Evolutionary conservation across 2,329 filamentous ascomycete genomes (phyloP), one percentile per base, ranked within the genome.

Genomic region (Aphanocladium album): DNA sequence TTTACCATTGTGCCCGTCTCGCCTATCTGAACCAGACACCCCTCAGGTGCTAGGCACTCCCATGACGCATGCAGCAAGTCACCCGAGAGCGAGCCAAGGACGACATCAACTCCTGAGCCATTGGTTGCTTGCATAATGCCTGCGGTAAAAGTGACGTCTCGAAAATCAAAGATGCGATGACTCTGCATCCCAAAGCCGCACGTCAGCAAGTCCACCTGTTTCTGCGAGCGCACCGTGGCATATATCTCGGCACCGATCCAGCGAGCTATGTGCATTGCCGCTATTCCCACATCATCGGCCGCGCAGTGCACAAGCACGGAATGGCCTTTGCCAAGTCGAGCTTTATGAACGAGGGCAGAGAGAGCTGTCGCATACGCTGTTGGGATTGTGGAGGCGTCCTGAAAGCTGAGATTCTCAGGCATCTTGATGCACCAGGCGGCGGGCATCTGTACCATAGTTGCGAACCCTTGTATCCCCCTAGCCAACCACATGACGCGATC

Each of bases 301-400:
- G 70, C 76, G 5, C 70, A 68, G 59, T 77, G 73, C 41, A 79
- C 69, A 8, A 79, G 68, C 9, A 78, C 67, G 3, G 63, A 68
- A 39, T 68, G 62, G 30, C 30, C 14, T 61, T 60, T 41, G 51
- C 58, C 11, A 59, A 37, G 5, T 73, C 66, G 60, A 9, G 66
- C 72, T 19, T 65, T 51, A 25, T 69, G 14, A 14, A 65, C 59
- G 5, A 75, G 63, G 2, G 65, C 65, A 43, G 69, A 67, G 9
- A 30, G 30, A 30, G 30, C 30, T 30, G 30, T 30, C 30, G 30
- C 30, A 30, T 30, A 30, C 30, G 30, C 30, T 30, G 30, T 30
- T 30, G 30, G 30, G 30, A 30, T 30, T 30, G 30, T 30, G 30
- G 30, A 30, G 30, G 30, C 30, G 30, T 30, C 30, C 30, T 30